These are phyloP conservation scores for Lentinula sp. DNA, from an alignment of 768 basidiomycete species.

Conservation along the genomic window DNA sequence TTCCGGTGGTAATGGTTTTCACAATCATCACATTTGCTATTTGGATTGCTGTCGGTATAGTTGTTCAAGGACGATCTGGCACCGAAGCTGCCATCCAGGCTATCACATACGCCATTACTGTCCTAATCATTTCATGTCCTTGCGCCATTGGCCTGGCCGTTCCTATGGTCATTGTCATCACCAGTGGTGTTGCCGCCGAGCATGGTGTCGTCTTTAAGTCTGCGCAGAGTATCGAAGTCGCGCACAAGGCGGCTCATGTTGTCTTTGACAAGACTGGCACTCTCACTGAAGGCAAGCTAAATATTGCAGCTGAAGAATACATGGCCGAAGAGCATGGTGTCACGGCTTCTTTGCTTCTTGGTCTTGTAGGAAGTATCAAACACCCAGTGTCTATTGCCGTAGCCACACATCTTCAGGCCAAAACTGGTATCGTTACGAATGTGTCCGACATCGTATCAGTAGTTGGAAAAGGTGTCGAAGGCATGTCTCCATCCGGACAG, in stretches of 20 bases:
- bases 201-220: slow-evolving; percentile 25
- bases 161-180: slow-evolving; percentile 17
- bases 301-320: slow-evolving; percentile 28
- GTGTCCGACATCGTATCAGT: too few species aligned
- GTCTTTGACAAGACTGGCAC: slow-evolving; percentile 63
- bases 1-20: slow-evolving; percentile 39
- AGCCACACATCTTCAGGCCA: too few species aligned
- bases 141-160: slow-evolving; percentile 37
- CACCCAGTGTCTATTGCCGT: slow-evolving; percentile 26
- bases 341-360: slow-evolving; percentile 20
- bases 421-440: too few species aligned
- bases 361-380: slow-evolving; percentile 24
- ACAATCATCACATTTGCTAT: slow-evolving; percentile 29
- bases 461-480: too few species aligned
- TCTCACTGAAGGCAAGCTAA: slow-evolving; percentile 36
- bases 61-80: slow-evolving; percentile 17
- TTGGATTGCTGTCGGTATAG: slow-evolving; percentile 28
- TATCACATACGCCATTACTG: slow-evolving; percentile 45
- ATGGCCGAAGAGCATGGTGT: slow-evolving; percentile 6
- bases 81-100: slow-evolving; percentile 25
- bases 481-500: too few species aligned
- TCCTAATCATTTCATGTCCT: slow-evolving; percentile 48
- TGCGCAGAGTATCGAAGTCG: slow-evolving; percentile 36
- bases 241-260: slow-evolving; percentile 34
- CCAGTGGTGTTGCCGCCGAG: slow-evolving; percentile 12